Base-by-base conservation (phyloP, 2,329 filamentous ascomycete genomes). In the Chaetomiaceae sp. region DNA sequence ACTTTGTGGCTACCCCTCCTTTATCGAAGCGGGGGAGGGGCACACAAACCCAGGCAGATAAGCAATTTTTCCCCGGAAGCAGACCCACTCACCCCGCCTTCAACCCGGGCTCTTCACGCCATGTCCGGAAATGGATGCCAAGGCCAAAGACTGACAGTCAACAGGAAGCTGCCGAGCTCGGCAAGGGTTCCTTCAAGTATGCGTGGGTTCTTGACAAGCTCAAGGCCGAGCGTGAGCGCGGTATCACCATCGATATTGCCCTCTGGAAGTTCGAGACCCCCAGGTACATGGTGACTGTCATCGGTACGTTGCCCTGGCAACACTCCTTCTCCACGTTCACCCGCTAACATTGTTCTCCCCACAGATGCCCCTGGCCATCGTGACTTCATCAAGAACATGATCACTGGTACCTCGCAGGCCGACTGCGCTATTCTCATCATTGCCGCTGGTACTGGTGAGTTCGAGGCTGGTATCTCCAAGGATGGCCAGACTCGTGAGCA, bases 371-470 rank as follows among this genome's bases (percentile, higher is more conserved):
- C 93, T 68, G 93, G 93, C 78, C 93, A 98, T 79, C 91, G 93
- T 93, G 93, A 98, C 72, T 98, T 97, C 84, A 97, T 98, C 88
- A 98, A 98, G 91, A 98, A 97, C 90, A 98, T 98, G 93, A 98
- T 98, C 76, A 97, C 93, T 86, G 93, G 93, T 90, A 97, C 93
- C 70, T 98, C 93, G 75, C 93, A 97, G 86, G 93, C 93, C 66
- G 93, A 98, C 72, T 97, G 93, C 79, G 93, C 93, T 69, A 88
- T 98, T 74, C 90, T 98, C 81, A 97, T 98, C 79, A 98, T 98
- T 77, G 93, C 91, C 67, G 89, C 93, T 69, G 93, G 93, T 82
- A 95, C 89, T 88, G 93, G 93, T 96, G 93, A 98, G 84, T 98
- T 98, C 85, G 93, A 98, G 85, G 93, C 93, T 86, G 93, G 93